Evolutionary conservation across 1,139 yeast species (phyloP).

Genomic region (Candida tropicalis): DNA sequence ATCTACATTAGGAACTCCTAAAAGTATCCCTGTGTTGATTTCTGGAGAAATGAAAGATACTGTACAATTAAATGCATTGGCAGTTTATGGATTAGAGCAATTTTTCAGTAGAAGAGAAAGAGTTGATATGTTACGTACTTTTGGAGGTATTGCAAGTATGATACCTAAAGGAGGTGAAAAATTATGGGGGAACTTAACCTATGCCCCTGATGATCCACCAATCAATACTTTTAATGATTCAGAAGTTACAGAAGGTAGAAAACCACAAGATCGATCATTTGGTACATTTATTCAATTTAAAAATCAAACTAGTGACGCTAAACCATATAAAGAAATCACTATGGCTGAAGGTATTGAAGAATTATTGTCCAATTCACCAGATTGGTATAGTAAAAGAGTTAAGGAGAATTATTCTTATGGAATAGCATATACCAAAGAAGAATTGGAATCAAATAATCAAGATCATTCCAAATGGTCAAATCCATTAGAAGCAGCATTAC

Average conservation of each 20-base stretch:
- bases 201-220: slow-evolving; percentile 65
- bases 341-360: slow-evolving; percentile 67
- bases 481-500: slow-evolving; percentile 88
- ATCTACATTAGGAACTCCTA: slow-evolving; percentile 88
- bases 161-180: slow-evolving; percentile 91
- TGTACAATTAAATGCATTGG: slow-evolving; percentile 87
- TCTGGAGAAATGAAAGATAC: slow-evolving; percentile 99
- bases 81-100: slow-evolving; percentile 91
- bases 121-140: slow-evolving; percentile 77
- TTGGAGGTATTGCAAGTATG: slow-evolving; percentile 96
- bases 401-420: slow-evolving; percentile 79
- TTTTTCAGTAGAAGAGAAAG: slow-evolving; percentile 90
- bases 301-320: slow-evolving; percentile 22
- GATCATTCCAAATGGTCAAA: slow-evolving; percentile 85
- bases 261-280: slow-evolving; percentile 48
- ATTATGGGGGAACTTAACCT: slow-evolving; percentile 76
- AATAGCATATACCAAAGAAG: slow-evolving; percentile 57
- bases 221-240: slow-evolving; percentile 22
- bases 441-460: slow-evolving; percentile 64
- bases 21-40: slow-evolving; percentile 83
- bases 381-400: slow-evolving; percentile 71
- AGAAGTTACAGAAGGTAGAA: slow-evolving; percentile 16
- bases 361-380: slow-evolving; percentile 65
- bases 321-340: slow-evolving; percentile 51
- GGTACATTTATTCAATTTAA: slow-evolving; percentile 79